These are phyloP conservation scores for Monilinia fructicola DNA, from an alignment of 2,329 filamentous ascomycete genomes.

Conservation along the genomic window DNA sequence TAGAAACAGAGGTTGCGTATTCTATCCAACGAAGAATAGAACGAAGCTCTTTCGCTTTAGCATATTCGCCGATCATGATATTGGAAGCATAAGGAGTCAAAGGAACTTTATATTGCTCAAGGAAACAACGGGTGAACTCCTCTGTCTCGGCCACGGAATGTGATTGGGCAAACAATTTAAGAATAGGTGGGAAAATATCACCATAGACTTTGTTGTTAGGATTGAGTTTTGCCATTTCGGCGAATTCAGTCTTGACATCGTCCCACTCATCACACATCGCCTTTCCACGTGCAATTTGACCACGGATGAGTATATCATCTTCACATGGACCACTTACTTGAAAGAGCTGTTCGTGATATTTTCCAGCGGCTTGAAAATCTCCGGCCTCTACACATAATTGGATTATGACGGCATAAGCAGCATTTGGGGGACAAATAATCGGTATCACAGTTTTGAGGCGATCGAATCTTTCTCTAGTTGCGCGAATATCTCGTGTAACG, in stretches of 20 bases:
- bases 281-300: slow-evolving; percentile 39
- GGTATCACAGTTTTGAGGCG: slow-evolving; percentile 29
- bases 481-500: slow-evolving; percentile 31
- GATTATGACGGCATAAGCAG: slow-evolving; percentile 37
- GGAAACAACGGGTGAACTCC: slow-evolving; percentile 34
- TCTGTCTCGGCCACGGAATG: slow-evolving; percentile 37
- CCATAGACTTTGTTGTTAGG: slow-evolving; percentile 28
- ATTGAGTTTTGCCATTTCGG: slow-evolving; percentile 29
- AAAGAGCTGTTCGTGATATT: slow-evolving; percentile 31
- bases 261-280: slow-evolving; percentile 38
- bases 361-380: slow-evolving; percentile 30
- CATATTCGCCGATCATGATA: slow-evolving; percentile 37
- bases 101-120: slow-evolving; percentile 30
- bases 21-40: slow-evolving; percentile 37
- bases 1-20: slow-evolving; percentile 29
- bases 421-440: slow-evolving; percentile 30
- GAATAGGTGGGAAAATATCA: slow-evolving; percentile 35
- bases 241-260: slow-evolving; percentile 35
- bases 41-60: slow-evolving; percentile 34
- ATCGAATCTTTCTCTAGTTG: slow-evolving; percentile 34
- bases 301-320: slow-evolving; percentile 33
- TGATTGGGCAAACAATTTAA: slow-evolving; percentile 35
- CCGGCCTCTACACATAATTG: slow-evolving; percentile 39
- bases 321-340: slow-evolving; percentile 17
- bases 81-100: slow-evolving; percentile 31